Conservation (phyloP, 768 basidiomycete species). For the Russula lepida region DNA sequence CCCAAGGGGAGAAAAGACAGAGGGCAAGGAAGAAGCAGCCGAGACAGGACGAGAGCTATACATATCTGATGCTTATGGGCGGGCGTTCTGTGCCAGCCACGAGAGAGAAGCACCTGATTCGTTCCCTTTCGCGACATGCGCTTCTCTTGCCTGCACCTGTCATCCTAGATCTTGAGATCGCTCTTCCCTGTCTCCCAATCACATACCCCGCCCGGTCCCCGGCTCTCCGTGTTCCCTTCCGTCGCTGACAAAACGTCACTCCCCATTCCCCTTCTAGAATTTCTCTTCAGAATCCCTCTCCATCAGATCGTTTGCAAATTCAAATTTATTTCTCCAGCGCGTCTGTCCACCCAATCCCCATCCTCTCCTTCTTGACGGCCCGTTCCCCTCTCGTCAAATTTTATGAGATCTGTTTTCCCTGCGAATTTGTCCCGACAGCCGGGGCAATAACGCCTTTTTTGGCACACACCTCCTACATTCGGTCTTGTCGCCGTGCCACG, state of each 20-base stretch:
- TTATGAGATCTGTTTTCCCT: constrained; percentile 11
- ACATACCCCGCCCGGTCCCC: constrained; percentile 20
- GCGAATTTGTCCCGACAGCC: constrained; percentile 15
- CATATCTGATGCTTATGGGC: constrained; percentile 14
- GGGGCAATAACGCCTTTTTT: constrained; percentile 16
- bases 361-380: constrained; percentile 15
- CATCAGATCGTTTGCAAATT: constrained; percentile 22
- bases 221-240: constrained; percentile 22
- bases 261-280: constrained; percentile 23
- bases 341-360: constrained; percentile 22
- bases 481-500: constrained; percentile 16
- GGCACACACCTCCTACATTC: not conserved
- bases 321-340: constrained; percentile 18
- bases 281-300: constrained; percentile 15
- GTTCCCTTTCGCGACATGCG: constrained; percentile 15
- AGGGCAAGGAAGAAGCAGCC: constrained; percentile 20
- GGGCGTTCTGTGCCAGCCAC: constrained; percentile 14
- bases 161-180: constrained; percentile 9
- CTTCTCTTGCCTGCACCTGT: constrained; percentile 13
- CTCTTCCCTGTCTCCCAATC: constrained; percentile 11
- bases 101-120: constrained; percentile 22
- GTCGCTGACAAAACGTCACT: constrained; percentile 25
- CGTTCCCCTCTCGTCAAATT: constrained; percentile 16
- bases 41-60: constrained; percentile 20
- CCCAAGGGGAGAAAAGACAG: constrained; percentile 19